Conservation (phyloP, 1,139 yeast genomes). For the Zygosaccharomyces pseudobailii region DNA sequence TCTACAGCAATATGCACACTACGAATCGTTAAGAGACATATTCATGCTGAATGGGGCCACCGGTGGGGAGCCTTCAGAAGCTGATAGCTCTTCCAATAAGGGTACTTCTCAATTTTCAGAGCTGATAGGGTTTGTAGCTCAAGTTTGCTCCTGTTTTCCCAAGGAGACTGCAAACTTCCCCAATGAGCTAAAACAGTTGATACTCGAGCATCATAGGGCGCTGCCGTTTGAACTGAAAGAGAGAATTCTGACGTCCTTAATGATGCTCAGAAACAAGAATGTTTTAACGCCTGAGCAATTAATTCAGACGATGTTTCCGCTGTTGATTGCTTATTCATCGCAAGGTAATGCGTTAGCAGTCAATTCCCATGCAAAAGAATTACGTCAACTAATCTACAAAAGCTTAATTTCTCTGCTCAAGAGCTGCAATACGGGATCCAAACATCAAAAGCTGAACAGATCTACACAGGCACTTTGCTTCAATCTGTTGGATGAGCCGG, state of each 20-base stretch:
- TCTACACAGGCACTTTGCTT: slow-evolving; percentile 89
- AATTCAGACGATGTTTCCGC: slow-evolving; percentile 84
- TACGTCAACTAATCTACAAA: slow-evolving; percentile 77
- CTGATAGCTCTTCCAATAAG: slow-evolving; percentile 31
- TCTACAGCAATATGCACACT: slow-evolving; percentile 85
- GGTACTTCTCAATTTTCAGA: slow-evolving; percentile 75
- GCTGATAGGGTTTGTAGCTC: slow-evolving; percentile 83
- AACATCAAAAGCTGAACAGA: slow-evolving; percentile 77
- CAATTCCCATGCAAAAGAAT: slow-evolving; percentile 68
- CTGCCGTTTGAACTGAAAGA: slow-evolving; percentile 83
- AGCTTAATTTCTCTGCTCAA: slow-evolving; percentile 75
- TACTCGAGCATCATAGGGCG: slow-evolving; percentile 71
- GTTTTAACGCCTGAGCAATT: slow-evolving; percentile 75
- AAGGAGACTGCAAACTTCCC: slow-evolving; percentile 84
- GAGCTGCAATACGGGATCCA: slow-evolving; percentile 73
- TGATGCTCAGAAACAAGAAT: slow-evolving; percentile 84
- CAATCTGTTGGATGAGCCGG: slow-evolving; percentile 73
- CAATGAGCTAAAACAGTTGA: slow-evolving; percentile 62
- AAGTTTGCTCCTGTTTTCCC: slow-evolving; percentile 86
- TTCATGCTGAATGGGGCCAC: slow-evolving; percentile 44
- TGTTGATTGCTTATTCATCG: slow-evolving; percentile 50
- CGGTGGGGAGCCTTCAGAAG: slow-evolving; percentile 16
- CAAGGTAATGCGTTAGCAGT: slow-evolving; percentile 44
- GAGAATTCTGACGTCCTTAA: slow-evolving; percentile 82
- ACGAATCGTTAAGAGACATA: slow-evolving; percentile 83